These are phyloP conservation scores for Aquanectria penicillioides DNA, from an alignment of 2,329 filamentous ascomycete species.

Conservation along the genomic window DNA sequence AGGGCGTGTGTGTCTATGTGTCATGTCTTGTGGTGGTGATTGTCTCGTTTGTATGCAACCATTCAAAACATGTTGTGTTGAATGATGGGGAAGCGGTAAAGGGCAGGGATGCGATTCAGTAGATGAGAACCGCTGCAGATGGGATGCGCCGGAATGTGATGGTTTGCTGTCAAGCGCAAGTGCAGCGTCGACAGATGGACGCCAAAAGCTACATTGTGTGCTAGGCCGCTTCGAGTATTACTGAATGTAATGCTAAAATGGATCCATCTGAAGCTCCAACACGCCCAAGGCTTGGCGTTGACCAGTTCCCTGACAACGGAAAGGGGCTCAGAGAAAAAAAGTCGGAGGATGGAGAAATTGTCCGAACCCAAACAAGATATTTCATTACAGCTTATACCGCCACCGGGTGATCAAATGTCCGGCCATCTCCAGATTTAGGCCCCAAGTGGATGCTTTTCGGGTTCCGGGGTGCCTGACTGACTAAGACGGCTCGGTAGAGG, in stretches of 20 bases:
- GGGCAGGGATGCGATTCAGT: conserved; percentile 1
- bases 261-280: conserved; percentile 6
- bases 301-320: conserved; percentile 12
- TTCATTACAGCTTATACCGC: no score
- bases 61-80: conserved; percentile 9
- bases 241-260: not conserved
- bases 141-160: conserved; percentile 15
- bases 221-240: conserved; percentile 4
- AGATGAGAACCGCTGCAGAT: no score
- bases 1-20: not conserved
- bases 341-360: not conserved
- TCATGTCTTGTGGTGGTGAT: not conserved
- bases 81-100: conserved; percentile 19
- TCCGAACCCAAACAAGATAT: not conserved
- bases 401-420: no score
- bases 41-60: not conserved
- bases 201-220: no score
- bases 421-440: not conserved
- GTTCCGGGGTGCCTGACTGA: no score
- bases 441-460: no score
- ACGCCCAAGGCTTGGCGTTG: not conserved
- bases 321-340: conserved; percentile 4
- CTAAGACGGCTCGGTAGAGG: no score
- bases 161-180: no score
- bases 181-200: no score